Conservation (phyloP, 1,139 yeast genomes). For the Yamadazyma songkhlaensis region DNA sequence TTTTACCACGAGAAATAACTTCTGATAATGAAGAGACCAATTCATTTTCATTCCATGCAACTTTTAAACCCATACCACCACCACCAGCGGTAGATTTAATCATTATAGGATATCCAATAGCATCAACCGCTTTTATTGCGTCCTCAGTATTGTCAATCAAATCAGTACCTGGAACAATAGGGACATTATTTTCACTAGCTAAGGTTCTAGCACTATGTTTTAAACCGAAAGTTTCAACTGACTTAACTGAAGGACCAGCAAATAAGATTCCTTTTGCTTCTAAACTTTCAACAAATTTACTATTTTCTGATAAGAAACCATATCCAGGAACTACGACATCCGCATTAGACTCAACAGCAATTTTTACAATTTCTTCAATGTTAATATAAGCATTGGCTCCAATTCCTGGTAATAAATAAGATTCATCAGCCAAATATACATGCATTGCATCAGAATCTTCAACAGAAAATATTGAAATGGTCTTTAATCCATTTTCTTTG, state of each 20-base stretch:
- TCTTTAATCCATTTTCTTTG: slow-evolving; percentile 29
- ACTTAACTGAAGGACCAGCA: slow-evolving; percentile 45
- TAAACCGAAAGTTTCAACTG: slow-evolving; percentile 31
- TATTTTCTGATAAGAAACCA: slow-evolving; percentile 70
- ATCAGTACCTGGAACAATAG: slow-evolving; percentile 49
- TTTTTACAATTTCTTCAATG: slow-evolving; percentile 34
- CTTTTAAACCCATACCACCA: slow-evolving; percentile 51
- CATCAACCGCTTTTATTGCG: slow-evolving; percentile 28
- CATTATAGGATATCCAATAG: slow-evolving; percentile 46
- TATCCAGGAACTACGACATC: slow-evolving; percentile 97
- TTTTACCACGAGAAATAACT: slow-evolving; percentile 40
- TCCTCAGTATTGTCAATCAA: slow-evolving; percentile 30
- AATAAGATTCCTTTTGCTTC: slow-evolving; percentile 34
- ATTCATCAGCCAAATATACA: slow-evolving; percentile 32
- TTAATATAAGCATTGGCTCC: slow-evolving; percentile 44
- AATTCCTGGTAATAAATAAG: slow-evolving; percentile 32
- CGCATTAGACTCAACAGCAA: slow-evolving; percentile 66
- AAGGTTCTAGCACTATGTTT: slow-evolving; percentile 32
- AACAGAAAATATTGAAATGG: slow-evolving; percentile 39
- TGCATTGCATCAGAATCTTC: slow-evolving; percentile 43
- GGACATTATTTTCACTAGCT: slow-evolving; percentile 32
- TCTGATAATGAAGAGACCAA: slow-evolving; percentile 29
- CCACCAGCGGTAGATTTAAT: slow-evolving; percentile 53
- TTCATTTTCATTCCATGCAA: slow-evolving; percentile 30
- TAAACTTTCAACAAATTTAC: slow-evolving; percentile 37